These are phyloP conservation scores for Hymenoscyphus fructigenus DNA, from an alignment of 2,329 filamentous ascomycete species.

Conservation along the genomic window DNA sequence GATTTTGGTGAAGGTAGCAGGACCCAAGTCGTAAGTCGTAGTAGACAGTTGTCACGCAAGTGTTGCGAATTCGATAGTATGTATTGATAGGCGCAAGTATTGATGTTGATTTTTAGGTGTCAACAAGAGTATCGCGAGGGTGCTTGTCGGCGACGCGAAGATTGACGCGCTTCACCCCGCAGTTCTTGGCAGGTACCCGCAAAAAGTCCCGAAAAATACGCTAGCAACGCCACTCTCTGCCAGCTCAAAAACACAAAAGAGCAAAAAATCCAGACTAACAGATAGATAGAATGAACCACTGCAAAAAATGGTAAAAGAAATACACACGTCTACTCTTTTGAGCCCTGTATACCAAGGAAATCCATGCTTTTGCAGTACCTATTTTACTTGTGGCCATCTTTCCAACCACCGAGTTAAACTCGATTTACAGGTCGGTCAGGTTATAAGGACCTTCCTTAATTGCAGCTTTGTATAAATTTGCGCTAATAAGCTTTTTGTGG, in stretches of 20 bases:
- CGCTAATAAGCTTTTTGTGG: not conserved
- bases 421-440: not conserved
- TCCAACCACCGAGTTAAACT: not conserved
- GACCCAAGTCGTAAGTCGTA: not conserved
- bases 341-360: not conserved
- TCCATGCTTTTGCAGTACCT: not conserved
- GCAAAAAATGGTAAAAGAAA: not conserved
- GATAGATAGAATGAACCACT: not conserved
- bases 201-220: not conserved
- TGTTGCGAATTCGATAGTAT: not conserved
- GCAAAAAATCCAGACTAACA: not conserved
- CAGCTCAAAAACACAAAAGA: not conserved
- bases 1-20: not conserved
- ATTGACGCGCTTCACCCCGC: not conserved
- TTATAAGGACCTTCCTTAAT: not conserved
- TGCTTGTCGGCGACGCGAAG: not conserved
- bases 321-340: not conserved
- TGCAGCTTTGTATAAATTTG: too few relatives aligned
- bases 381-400: not conserved
- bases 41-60: not conserved
- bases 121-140: not conserved
- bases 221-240: not conserved
- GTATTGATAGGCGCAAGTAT: not conserved
- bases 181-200: not conserved
- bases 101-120: not conserved